phyloP scores from a whole-genome alignment of 768 basidiomycete genomes.

The Xanthoconium purpureum region DNA sequence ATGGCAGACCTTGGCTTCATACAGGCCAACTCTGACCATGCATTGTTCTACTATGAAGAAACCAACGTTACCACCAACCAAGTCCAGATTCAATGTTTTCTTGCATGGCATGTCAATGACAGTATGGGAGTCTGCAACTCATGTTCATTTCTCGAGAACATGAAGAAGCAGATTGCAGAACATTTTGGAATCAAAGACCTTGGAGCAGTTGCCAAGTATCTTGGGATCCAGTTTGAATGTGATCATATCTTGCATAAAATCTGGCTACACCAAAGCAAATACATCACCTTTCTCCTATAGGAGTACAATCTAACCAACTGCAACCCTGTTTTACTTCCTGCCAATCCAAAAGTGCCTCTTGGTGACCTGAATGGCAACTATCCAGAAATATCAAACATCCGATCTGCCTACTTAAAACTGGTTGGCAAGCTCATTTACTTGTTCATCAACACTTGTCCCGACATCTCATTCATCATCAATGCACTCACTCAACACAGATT shows the following conservation, averaged over 20 bases:
- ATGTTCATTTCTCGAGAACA: background rate
- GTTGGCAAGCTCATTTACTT: background rate
- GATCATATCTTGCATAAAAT: background rate
- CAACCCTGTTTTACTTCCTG: background rate
- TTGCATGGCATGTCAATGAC: background rate
- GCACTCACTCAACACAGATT: background rate
- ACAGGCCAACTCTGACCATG: background rate
- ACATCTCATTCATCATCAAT: background rate
- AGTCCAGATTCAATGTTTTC: background rate
- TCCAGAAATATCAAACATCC: background rate
- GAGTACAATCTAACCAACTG: background rate
- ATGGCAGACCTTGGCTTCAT: background rate
- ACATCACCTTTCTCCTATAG: background rate
- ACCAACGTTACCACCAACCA: accelerated
- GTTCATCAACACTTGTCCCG: background rate
- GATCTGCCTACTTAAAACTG: background rate
- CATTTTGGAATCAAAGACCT: background rate
- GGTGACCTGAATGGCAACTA: background rate
- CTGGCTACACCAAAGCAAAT: background rate
- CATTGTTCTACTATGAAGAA: background rate
- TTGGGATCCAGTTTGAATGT: background rate
- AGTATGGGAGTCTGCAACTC: background rate
- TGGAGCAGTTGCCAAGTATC: background rate
- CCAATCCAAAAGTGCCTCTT: background rate
- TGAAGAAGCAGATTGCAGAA: background rate